These are phyloP conservation scores for Trichophaea hybrida DNA, from an alignment of 2,329 filamentous ascomycete genomes.

Conservation along the genomic window DNA sequence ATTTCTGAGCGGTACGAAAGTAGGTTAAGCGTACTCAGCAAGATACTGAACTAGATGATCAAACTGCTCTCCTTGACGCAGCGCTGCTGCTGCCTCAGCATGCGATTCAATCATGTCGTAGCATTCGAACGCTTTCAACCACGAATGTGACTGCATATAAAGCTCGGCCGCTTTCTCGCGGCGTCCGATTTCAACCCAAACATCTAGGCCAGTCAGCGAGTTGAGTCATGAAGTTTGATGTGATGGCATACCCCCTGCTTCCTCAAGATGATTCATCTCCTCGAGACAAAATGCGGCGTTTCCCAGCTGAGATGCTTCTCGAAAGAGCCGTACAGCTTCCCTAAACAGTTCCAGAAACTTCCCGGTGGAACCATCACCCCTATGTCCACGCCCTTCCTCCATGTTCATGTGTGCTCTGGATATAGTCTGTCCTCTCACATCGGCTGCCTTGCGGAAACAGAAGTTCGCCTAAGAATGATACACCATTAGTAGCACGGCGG, in stretches of 20 bases:
- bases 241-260: conserved; percentile 2
- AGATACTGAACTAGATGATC: conserved; percentile 9
- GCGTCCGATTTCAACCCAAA: conserved; percentile 4
- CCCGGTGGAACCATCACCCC: conserved; percentile 6
- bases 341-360: conserved; percentile 18
- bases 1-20: neutral
- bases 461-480: neutral
- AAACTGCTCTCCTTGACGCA: conserved; percentile 4
- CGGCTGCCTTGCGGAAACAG: conserved; percentile 16
- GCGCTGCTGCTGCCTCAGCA: conserved; percentile 6
- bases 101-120: neutral
- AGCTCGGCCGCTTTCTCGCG: conserved; percentile 9
- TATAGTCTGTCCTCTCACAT: neutral
- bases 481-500: neutral
- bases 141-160: neutral
- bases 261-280: conserved; percentile 9
- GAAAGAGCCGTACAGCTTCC: conserved; percentile 10
- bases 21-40: neutral
- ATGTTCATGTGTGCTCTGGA: conserved; percentile 15
- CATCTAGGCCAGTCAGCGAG: neutral
- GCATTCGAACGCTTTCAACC: conserved; percentile 1
- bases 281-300: conserved; percentile 16
- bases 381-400: conserved; percentile 6
- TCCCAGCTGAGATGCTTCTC: neutral
- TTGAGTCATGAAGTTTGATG: neutral